These are phyloP conservation scores for Calonectria ilicicola DNA, from an alignment of 2,329 filamentous ascomycete species.

Conservation along the genomic window DNA sequence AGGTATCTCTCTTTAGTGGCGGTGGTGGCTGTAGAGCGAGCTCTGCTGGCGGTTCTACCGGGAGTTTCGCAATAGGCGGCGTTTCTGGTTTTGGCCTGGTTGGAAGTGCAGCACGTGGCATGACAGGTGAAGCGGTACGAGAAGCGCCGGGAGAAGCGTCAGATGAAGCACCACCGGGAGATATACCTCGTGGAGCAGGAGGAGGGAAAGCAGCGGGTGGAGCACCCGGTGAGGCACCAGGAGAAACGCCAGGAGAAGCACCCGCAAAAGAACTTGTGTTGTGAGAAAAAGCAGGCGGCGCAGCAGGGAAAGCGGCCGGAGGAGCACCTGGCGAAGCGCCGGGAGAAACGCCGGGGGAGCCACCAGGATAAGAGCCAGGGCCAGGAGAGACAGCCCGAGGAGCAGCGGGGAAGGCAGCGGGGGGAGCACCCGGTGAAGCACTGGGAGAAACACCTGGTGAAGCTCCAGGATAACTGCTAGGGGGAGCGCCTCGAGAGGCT, in stretches of 20 bases:
- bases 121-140: not conserved
- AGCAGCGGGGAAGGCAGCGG: not conserved
- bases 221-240: not conserved
- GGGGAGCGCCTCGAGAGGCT: not conserved
- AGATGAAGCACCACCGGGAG: constrained; percentile 15
- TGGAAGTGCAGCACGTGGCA: constrained; percentile 16
- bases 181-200: not conserved
- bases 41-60: constrained; percentile 35
- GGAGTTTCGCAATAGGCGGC: constrained; percentile 1
- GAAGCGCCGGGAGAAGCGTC: constrained; percentile 5
- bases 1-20: not conserved
- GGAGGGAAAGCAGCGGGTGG: not conserved
- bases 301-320: not conserved
- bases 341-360: not conserved
- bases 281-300: not conserved
- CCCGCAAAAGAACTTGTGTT: not conserved
- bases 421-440: not conserved
- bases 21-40: constrained; percentile 23
- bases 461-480: not conserved
- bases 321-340: not conserved
- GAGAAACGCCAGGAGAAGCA: not conserved
- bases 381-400: not conserved
- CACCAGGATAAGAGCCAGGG: not conserved
- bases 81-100: constrained; percentile 4
- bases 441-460: not conserved